Base-by-base conservation (phyloP, 164 flowering plant species). In the Umbellularia californica region DNA sequence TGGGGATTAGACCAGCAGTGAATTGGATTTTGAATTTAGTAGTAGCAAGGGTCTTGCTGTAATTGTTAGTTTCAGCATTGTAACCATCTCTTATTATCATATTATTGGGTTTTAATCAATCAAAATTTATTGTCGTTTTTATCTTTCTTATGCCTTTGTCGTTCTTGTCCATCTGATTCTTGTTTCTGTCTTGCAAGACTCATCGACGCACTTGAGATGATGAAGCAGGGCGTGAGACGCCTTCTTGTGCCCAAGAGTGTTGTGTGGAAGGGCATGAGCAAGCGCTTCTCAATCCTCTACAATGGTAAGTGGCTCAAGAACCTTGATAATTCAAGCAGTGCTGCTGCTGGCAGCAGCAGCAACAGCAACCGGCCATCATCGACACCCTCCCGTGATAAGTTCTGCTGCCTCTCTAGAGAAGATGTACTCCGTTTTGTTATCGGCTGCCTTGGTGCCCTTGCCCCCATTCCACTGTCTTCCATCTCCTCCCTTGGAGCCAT, bases 171-270 rank as follows among this genome's bases (percentile, higher is more conserved):
- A 50, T 15, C 33, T 75, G 17, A 51, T 28, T 64, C 62, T 50
- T 55, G 60, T 62, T 58, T 75, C 62, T 76, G 60, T 60, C 72
- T 17, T 79, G 76, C 72, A 67, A 95, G 99, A 83, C 78, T 95
- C 85, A 90, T 95, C 78, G 99, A 95, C 77, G 97, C 98, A 12
- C 75, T 95, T 74, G 99, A 95, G 83, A 90, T 95, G 92, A 95
- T 95, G 98, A 95, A 92, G 84, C 97, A 93, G 60, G 98, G 98
- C 10, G 98, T 92, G 75, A 86, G 80, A 80, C 92, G 98, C 64
- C 97, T 95, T 72, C 94, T 95, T 70, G 96, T 95, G 50, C 92
- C 90, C 0, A 90, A 90, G 72, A 92, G 96, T 69, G 72, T 81
- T 13, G 90, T 65, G 5, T 93, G 99, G 99, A 92, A 82, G 82